These are phyloP conservation scores for Mollisia scopiformis DNA, from an alignment of 2,329 filamentous ascomycete genomes.

Conservation along the genomic window DNA sequence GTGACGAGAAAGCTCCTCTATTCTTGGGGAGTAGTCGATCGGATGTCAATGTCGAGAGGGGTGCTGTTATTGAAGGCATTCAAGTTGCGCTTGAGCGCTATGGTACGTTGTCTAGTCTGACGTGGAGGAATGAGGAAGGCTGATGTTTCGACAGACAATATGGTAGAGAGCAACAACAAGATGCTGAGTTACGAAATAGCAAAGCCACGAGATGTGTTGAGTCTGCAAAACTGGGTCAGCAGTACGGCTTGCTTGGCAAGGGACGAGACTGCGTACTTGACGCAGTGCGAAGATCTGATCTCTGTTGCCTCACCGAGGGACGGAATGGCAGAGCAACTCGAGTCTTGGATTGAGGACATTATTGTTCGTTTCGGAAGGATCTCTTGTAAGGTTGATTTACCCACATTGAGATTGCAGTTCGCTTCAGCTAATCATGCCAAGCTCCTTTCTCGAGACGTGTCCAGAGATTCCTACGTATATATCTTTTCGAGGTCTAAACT, in stretches of 20 bases:
- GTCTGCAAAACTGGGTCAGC: not conserved
- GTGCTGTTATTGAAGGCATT: too few species aligned
- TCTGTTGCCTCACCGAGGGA: not conserved
- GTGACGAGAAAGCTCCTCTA: slow-evolving; percentile 23
- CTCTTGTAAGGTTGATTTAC: not conserved
- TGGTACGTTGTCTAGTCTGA: too few species aligned
- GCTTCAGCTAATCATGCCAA: not conserved
- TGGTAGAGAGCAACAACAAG: too few species aligned
- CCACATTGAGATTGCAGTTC: not conserved
- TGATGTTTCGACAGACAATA: too few species aligned
- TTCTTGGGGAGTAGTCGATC: slow-evolving; percentile 24
- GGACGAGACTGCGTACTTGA: not conserved
- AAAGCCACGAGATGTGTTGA: not conserved
- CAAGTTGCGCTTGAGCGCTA: too few species aligned
- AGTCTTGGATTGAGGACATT: not conserved
- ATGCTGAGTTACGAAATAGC: too few species aligned
- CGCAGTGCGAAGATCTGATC: not conserved
- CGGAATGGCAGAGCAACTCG: not conserved
- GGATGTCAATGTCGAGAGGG: slow-evolving; percentile 13
- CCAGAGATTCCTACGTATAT: not conserved
- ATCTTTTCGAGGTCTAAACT: not conserved
- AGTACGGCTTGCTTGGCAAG: not conserved
- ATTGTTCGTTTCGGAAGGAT: not conserved
- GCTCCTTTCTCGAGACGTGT: not conserved
- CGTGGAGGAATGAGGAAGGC: too few species aligned